phyloP scores from a whole-genome alignment of 257 asterid species.

The Gentiana dahurica region DNA sequence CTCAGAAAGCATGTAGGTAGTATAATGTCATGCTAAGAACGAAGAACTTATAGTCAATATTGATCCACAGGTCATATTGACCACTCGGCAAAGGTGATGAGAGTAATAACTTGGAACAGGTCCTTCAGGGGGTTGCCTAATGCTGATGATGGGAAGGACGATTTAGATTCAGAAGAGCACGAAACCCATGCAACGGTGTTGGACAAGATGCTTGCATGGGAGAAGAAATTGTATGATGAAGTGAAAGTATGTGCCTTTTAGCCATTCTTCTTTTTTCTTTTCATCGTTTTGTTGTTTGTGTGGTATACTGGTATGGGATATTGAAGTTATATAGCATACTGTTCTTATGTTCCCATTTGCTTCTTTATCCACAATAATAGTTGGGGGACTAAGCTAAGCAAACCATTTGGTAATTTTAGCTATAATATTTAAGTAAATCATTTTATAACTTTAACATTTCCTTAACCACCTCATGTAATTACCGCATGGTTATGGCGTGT shows the following conservation, averaged over 20 bases:
- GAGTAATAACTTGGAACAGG: constrained; percentile 95
- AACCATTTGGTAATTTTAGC: too few relatives aligned
- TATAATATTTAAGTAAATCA: too few relatives aligned
- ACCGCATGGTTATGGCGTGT: too few relatives aligned
- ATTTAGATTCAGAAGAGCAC: constrained; percentile 78
- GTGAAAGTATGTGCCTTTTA: constrained; percentile 56
- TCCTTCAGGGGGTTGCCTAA: constrained; percentile 63
- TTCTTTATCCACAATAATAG: too few relatives aligned
- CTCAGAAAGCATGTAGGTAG: too few relatives aligned
- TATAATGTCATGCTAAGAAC: too few relatives aligned
- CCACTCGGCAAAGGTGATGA: constrained; percentile 94
- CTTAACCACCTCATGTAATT: too few relatives aligned
- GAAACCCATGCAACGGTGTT: constrained; percentile 96
- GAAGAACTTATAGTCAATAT: background rate
- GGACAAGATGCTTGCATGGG: constrained; percentile 99
- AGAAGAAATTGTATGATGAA: constrained; percentile 96
- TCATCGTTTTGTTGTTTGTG: background rate
- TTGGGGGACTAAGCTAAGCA: too few relatives aligned
- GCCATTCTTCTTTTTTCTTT: background rate
- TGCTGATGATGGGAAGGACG: constrained; percentile 55
- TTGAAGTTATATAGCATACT: background rate
- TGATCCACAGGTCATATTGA: constrained; percentile 67
- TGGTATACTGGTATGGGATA: background rate
- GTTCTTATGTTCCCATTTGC: too few relatives aligned
- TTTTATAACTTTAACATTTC: too few relatives aligned